Evolutionary conservation across 1,284 basidiomycete species (phyloP), one percentile per base, ranked within the genome.

Genomic region (Entoloma clypeatum): DNA sequence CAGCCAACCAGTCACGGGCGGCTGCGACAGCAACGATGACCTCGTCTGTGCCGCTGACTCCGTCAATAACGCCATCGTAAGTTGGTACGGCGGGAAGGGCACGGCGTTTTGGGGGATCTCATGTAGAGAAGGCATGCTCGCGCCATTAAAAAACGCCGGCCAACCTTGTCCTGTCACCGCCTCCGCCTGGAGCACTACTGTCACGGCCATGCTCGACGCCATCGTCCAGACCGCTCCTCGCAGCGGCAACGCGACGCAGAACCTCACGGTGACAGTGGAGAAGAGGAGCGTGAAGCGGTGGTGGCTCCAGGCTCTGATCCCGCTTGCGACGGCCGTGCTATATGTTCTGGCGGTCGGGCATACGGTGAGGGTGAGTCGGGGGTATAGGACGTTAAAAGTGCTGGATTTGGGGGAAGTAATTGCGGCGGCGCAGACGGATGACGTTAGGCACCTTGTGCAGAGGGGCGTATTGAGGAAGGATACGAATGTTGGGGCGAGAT

Each of bases 41-140:
- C 24, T 39, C 30, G 22, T 32, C 3, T 50, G 49, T 22, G 43
- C 45, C 17, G 29, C 46, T 11, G 49, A 48, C 25, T 44, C 46
- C 9, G 49, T 50, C 9, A 50, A 38, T 27, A 50, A 50, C 18
- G 49, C 49, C 13, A 48, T 50, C 28, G 22, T 50, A 7, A 41
- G 25, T 21, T 50, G 49, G 49, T 50, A 45, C 43, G 49, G 49
- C 9, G 45, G 48, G 5, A 19, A 13, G 13, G 49, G 49, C 6
- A 43, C 36, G 2, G 23, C 49, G 16, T 36, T 51, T 14, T 48
- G 43, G 46, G 34, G 34, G 14, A 33, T 51, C 2, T 22, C 19
- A 11, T 51, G 49, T 26, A 21, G 49, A 11, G 49, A 47, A 4
- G 41, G 43, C 6, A 34, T 51, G 13, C 16, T 51, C n/a, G 49